These are phyloP conservation scores for Thraustochytrium striatum DNA, from an alignment of 352 stramenopile species.

Conservation along the genomic window DNA sequence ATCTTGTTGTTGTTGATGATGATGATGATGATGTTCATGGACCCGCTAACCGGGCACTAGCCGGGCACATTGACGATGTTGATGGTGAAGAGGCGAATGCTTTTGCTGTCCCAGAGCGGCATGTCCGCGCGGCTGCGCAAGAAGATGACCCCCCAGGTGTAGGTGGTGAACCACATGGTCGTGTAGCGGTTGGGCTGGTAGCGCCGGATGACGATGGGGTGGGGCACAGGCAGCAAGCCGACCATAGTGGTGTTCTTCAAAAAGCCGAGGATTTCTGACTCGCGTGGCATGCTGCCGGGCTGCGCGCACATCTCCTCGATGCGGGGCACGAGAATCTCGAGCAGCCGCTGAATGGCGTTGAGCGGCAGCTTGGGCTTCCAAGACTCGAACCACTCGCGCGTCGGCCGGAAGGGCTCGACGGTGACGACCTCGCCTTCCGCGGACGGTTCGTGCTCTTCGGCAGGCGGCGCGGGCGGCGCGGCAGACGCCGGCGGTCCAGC, in stretches of 20 bases:
- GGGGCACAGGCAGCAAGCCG: slow-evolving; percentile 90
- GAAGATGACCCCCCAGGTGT: slow-evolving; percentile 98
- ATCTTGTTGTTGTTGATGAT: no score
- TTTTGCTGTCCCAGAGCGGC: slow-evolving; percentile 25
- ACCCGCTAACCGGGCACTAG: no score
- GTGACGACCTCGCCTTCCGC: neutral
- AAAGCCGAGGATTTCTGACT: slow-evolving; percentile 92
- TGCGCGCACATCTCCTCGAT: slow-evolving; percentile 75
- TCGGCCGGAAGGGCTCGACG: slow-evolving; percentile 66
- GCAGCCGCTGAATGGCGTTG: slow-evolving; percentile 85
- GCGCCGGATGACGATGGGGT: slow-evolving; percentile 97
- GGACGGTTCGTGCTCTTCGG: neutral
- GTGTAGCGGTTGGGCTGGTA: slow-evolving; percentile 99
- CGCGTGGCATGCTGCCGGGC: slow-evolving; percentile 71
- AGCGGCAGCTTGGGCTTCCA: slow-evolving; percentile 90
- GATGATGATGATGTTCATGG: no score
- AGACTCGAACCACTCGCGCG: slow-evolving; percentile 84
- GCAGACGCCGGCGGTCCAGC: slow-evolving; percentile 1
- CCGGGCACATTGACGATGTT: no score
- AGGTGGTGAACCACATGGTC: slow-evolving; percentile 96
- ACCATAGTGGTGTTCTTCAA: slow-evolving; percentile 95
- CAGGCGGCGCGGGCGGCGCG: neutral
- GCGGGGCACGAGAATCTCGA: slow-evolving; percentile 88
- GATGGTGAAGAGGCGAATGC: slow-evolving; percentile 46
- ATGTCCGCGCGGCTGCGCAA: slow-evolving; percentile 64